phyloP scores from a whole-genome alignment of 2,329 filamentous ascomycete species.

The Knufia fluminis region DNA sequence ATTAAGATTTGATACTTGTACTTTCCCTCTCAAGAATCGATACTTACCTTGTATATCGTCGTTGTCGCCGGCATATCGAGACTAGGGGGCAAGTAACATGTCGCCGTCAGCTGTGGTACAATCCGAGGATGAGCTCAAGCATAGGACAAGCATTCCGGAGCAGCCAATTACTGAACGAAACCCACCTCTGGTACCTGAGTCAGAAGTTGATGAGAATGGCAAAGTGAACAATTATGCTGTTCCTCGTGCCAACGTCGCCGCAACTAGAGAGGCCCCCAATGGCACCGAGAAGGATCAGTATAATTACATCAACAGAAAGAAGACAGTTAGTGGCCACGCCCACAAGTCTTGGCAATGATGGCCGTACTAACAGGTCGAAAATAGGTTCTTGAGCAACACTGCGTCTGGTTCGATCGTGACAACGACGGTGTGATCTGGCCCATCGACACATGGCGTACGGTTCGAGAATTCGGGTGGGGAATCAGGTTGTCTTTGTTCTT shows the following conservation, averaged over 20 bases:
- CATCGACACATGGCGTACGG: conserved; percentile 41
- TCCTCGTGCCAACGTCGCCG: conserved; percentile 1
- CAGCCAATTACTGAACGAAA: background rate
- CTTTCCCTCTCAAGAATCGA: too few relatives aligned
- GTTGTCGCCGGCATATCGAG: too few relatives aligned
- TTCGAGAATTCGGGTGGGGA: conserved; percentile 35
- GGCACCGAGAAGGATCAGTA: conserved; percentile 2
- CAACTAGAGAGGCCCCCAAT: background rate
- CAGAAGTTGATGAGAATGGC: background rate
- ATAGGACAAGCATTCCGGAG: background rate
- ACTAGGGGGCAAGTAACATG: conserved; percentile 1
- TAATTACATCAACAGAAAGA: conserved; percentile 5
- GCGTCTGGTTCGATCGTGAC: conserved; percentile 45
- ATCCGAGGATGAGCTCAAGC: background rate
- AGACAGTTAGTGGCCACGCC: background rate
- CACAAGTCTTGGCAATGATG: background rate
- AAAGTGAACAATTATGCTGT: background rate
- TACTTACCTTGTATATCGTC: too few relatives aligned
- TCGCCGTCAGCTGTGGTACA: background rate
- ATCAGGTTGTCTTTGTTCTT: conserved; percentile 36
- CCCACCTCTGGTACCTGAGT: background rate
- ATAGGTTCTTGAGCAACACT: conserved; percentile 44
- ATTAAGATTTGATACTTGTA: too few relatives aligned
- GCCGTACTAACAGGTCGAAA: background rate
- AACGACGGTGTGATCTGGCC: conserved; percentile 47